Base-by-base conservation (phyloP, 768 basidiomycete species). In the Mycena albidolilacea region DNA sequence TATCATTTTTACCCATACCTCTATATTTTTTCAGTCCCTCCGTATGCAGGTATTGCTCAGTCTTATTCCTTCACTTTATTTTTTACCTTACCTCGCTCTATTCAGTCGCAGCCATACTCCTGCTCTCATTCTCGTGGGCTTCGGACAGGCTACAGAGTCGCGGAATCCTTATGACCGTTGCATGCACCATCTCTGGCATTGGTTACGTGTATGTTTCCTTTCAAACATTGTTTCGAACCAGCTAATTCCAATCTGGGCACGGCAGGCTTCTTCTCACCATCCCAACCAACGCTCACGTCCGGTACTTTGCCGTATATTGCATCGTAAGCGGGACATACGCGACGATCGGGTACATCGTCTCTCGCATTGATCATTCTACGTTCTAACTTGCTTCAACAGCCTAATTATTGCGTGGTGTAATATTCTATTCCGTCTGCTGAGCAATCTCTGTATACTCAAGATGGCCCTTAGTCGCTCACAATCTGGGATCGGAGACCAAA, bases 301-400 rank as follows among this genome's bases (percentile, higher is more conserved):
- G 90, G 30, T 95, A 95, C 77, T 95, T 95, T 76, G 92, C 93
- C 12, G 90, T 90, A 12, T 94, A 94, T 81, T 93, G 91, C 74
- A 91, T 95, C 74, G 91, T 91, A 0, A 88, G 90, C 65, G 93
- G 93, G 48, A 95, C 93, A 0, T 95, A 95, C 75, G 91, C 93
- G 0, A 88, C 89, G 1, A 94, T 95, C 74, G 93, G 92, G 71
- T 70, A 37, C 14, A 58, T 15, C 11, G n/a, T 7, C 8, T 19
- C 14, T 17, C 0, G 7, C 11, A 2, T 0, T 59, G 0, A n/a
- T 30, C 41, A 15, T 41, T 11, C 55, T 30, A 11, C 23, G 2
- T 39, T 5, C 63, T 54, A 6, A 59, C 55, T 64, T 19, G 10
- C 12, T 11, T 46, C 38, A 23, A 21, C 64, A 74, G 73, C 1